Percentiles rank a stretch among this genome's conserved stretches.
Conservation (phyloP, 2,329 filamentous ascomycete species). For the Exophiala oligosperma region DNA sequence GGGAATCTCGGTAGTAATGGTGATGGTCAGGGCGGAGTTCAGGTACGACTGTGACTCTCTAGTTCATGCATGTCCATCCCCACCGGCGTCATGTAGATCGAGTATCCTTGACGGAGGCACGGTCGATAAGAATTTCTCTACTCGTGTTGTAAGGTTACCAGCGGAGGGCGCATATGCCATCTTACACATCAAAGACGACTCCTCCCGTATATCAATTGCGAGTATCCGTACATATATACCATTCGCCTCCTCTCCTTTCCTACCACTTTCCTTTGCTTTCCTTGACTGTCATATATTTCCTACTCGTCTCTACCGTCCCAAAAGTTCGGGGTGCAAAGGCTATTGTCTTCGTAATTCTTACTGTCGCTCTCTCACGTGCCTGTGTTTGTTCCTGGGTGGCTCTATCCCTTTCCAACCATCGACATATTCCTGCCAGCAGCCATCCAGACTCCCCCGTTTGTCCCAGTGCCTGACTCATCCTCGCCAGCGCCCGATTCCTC, state of each 20-base stretch:
- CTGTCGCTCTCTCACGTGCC: too few species aligned
- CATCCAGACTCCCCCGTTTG: constrained; percentile 5
- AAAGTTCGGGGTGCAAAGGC: background rate
- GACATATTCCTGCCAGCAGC: background rate
- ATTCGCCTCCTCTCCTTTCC: background rate
- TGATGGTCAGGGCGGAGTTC: background rate
- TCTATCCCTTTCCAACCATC: background rate
- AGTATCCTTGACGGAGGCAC: too few species aligned
- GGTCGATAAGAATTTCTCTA: too few species aligned
- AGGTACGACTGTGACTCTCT: background rate
- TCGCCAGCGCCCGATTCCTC: background rate
- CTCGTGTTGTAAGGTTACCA: too few species aligned
- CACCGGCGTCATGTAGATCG: background rate
- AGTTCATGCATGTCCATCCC: background rate
- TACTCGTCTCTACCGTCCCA: background rate
- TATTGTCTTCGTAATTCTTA: background rate
- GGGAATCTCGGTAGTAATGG: constrained; percentile 8
- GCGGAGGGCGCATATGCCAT: background rate
- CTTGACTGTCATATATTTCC: background rate
- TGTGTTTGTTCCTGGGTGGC: background rate
- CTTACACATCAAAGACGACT: background rate
- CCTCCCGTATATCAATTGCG: too few species aligned
- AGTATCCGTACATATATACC: background rate
- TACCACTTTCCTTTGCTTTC: background rate
- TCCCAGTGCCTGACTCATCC: constrained; percentile 5